Evolutionary conservation across 352 stramenopile genomes (phyloP).

Genomic region (Stephanocyclus meneghinianus): DNA sequence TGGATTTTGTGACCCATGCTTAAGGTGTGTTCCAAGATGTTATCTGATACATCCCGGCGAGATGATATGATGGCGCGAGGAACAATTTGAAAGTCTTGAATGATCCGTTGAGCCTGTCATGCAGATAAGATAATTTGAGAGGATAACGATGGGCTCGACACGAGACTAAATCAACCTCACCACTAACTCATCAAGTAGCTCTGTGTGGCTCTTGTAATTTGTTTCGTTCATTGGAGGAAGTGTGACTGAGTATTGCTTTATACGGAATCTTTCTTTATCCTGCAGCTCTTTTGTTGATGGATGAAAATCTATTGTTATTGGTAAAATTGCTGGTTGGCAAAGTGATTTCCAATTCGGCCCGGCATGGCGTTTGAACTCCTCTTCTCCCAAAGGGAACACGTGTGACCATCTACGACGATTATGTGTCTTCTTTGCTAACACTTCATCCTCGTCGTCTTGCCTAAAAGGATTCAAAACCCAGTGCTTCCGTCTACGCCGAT

Average conservation of each 20-base stretch:
- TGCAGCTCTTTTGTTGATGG: slow-evolving; percentile 76
- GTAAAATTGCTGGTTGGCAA: slow-evolving; percentile 90
- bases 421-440: slow-evolving; percentile 84
- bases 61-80: slow-evolving; percentile 58
- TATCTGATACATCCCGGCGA: slow-evolving; percentile 45
- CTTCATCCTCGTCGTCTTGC: slow-evolving; percentile 84
- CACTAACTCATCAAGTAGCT: slow-evolving; percentile 87
- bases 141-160: neutral
- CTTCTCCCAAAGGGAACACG: slow-evolving; percentile 87
- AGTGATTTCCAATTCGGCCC: slow-evolving; percentile 95
- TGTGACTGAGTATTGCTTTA: slow-evolving; percentile 78
- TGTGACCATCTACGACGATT: slow-evolving; percentile 95
- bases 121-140: neutral
- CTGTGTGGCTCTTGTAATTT: slow-evolving; percentile 74
- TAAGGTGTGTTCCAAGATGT: slow-evolving; percentile 75
- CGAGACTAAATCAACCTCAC: slow-evolving; percentile 51
- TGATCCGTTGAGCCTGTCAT: slow-evolving; percentile 19
- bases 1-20: slow-evolving; percentile 86
- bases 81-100: slow-evolving; percentile 84
- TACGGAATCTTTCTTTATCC: slow-evolving; percentile 68
- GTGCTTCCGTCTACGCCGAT: slow-evolving; percentile 55
- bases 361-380: slow-evolving; percentile 81
- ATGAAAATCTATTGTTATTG: slow-evolving; percentile 83
- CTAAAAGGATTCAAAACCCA: slow-evolving; percentile 85
- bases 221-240: slow-evolving; percentile 77